A percentile compares a stretch with the other conserved stretches of the same genome.
Evolutionary conservation across 2,329 filamentous ascomycete genomes (phyloP).

Genomic region (Aspergillus japonicus): DNA sequence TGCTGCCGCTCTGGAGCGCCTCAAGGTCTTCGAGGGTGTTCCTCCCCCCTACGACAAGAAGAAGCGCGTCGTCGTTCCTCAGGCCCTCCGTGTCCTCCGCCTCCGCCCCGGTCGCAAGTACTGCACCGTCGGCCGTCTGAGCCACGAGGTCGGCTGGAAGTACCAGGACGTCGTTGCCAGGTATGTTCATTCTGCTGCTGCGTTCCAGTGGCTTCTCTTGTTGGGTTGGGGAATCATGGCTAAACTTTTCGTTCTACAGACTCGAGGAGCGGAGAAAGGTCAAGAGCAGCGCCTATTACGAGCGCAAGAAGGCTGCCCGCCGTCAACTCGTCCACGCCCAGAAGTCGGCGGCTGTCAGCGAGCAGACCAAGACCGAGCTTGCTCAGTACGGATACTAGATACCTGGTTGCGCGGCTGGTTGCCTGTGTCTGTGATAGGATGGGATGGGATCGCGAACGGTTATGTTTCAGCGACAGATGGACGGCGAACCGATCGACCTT

Average conservation of each 20-base stretch:
- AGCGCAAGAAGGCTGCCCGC: slow-evolving; percentile 96
- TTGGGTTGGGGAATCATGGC: slow-evolving; percentile 14
- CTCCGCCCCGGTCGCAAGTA: slow-evolving; percentile 99
- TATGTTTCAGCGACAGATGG: slow-evolving; percentile 40
- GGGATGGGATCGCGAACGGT: slow-evolving; percentile 42
- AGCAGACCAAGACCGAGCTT: slow-evolving; percentile 84
- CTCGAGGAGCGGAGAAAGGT: slow-evolving; percentile 99
- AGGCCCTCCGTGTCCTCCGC: slow-evolving; percentile 93
- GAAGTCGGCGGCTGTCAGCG: slow-evolving; percentile 84
- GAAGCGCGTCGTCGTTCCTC: slow-evolving; percentile 99
- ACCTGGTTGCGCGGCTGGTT: slow-evolving; percentile 41
- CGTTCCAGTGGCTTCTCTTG: background rate
- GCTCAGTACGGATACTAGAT: slow-evolving; percentile 86
- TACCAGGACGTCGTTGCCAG: slow-evolving; percentile 99
- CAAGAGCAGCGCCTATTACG: slow-evolving; percentile 98
- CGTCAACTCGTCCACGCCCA: slow-evolving; percentile 89
- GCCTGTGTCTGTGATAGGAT: slow-evolving; percentile 41
- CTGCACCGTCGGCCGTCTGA: slow-evolving; percentile 97
- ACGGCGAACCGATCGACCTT: slow-evolving; percentile 44
- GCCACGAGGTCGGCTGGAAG: slow-evolving; percentile 99
- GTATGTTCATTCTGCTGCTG: slow-evolving; percentile 57
- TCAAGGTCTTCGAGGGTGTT: slow-evolving; percentile 99
- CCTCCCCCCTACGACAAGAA: slow-evolving; percentile 99
- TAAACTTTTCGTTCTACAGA: slow-evolving; percentile 52
- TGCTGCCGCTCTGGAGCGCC: slow-evolving; percentile 92